Percentiles rank a stretch among this genome's conserved stretches.
Conservation (phyloP, 805 yeast species). For the Zygotorulaspora sp. region DNA sequence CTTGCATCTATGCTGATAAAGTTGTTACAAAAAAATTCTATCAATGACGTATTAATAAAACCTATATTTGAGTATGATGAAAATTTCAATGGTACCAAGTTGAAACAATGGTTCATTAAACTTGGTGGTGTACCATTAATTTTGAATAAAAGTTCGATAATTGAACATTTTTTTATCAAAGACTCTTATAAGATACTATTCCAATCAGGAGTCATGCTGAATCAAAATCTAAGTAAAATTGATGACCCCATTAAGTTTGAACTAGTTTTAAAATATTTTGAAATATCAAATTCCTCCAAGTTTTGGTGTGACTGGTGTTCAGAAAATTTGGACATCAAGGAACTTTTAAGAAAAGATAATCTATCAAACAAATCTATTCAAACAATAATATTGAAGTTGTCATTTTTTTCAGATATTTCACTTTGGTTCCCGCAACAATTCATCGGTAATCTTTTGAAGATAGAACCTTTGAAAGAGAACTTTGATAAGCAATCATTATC, state of each 20-base stretch:
- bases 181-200: slow-evolving; percentile 16
- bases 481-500: slow-evolving; percentile 19
- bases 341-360: slow-evolving; percentile 9
- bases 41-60: slow-evolving; percentile 4
- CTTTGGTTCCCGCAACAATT: slow-evolving; percentile 21
- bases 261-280: slow-evolving; percentile 21
- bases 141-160: slow-evolving; percentile 10
- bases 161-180: slow-evolving; percentile 17
- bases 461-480: slow-evolving; percentile 1
- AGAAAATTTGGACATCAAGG: slow-evolving; percentile 13
- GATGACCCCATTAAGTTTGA: slow-evolving; percentile 19
- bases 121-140: slow-evolving; percentile 28
- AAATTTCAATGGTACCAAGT: slow-evolving; percentile 18
- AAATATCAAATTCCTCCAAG: slow-evolving; percentile 17
- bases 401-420: slow-evolving; percentile 13
- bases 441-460: slow-evolving; percentile 4
- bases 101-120: slow-evolving; percentile 20
- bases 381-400: slow-evolving; percentile 24
- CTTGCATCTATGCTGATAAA: slow-evolving; percentile 4
- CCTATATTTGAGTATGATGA: slow-evolving; percentile 24
- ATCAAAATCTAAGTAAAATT: slow-evolving; percentile 12
- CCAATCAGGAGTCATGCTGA: slow-evolving; percentile 28
- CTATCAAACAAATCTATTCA: slow-evolving; percentile 22
- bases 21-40: neutral
- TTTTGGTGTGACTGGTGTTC: slow-evolving; percentile 32